Evolutionary conservation across 768 basidiomycete genomes (phyloP).

Genomic region (Panaeolus papilionaceus): DNA sequence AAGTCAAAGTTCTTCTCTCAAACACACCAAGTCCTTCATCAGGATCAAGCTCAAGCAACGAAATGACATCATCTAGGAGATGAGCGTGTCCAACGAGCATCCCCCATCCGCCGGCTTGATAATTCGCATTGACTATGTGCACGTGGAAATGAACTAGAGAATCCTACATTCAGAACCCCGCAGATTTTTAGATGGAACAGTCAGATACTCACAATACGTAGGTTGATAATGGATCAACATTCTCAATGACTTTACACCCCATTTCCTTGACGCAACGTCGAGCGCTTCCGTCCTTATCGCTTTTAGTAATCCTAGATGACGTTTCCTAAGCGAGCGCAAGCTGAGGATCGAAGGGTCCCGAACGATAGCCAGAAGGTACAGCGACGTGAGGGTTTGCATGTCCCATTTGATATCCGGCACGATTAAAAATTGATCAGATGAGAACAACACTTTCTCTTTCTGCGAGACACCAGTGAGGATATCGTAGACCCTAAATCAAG

Average conservation of each 20-base stretch:
- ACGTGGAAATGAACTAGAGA: slow-evolving; percentile 89
- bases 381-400: slow-evolving; percentile 64
- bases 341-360: slow-evolving; percentile 65
- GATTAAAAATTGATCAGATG: slow-evolving; percentile 71
- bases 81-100: slow-evolving; percentile 91
- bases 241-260: slow-evolving; percentile 65
- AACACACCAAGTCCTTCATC: slow-evolving; percentile 60
- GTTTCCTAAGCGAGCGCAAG: slow-evolving; percentile 73
- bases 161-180: neutral
- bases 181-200: neutral
- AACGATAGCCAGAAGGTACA: slow-evolving; percentile 86
- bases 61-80: slow-evolving; percentile 89
- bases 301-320: slow-evolving; percentile 70
- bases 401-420: slow-evolving; percentile 99
- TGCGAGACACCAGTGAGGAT: slow-evolving; percentile 82
- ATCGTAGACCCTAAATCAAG: slow-evolving; percentile 72
- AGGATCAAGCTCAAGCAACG: slow-evolving; percentile 72
- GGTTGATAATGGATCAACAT: slow-evolving; percentile 96
- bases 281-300: slow-evolving; percentile 64
- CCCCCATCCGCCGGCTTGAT: slow-evolving; percentile 60
- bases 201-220: slow-evolving; percentile 74
- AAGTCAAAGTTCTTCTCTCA: slow-evolving; percentile 77
- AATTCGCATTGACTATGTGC: slow-evolving; percentile 83
- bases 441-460: slow-evolving; percentile 70
- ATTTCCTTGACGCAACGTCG: slow-evolving; percentile 60